Evolutionary conservation across 148 eudicot species (phyloP).

Genomic region (Rhododendron ovatum): DNA sequence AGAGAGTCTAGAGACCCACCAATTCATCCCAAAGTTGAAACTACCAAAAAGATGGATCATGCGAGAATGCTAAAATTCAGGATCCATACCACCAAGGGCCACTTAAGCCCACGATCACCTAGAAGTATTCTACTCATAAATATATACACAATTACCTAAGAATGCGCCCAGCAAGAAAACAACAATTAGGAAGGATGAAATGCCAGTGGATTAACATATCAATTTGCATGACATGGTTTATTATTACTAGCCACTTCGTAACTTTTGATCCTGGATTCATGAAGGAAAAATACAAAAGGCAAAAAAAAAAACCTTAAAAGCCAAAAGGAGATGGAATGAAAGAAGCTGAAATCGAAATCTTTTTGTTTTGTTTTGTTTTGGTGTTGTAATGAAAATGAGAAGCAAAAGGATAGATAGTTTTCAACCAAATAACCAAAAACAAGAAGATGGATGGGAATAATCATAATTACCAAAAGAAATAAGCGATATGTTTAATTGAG

Average conservation of each 20-base stretch:
- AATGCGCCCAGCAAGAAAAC: neutral
- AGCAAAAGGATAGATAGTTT: neutral
- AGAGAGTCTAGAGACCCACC: neutral
- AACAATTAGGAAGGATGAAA: neutral
- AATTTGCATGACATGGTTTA: neutral
- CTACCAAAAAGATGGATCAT: neutral
- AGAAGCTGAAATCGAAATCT: neutral
- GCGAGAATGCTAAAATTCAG: neutral
- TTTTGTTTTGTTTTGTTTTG: neutral
- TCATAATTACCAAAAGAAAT: neutral
- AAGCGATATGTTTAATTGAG: neutral
- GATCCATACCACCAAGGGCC: neutral
- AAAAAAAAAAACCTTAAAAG: neutral
- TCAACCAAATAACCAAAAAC: neutral
- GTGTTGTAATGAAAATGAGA: neutral
- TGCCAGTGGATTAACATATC: neutral
- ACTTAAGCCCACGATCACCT: too few species aligned
- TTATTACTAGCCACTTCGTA: neutral
- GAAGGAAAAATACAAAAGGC: neutral
- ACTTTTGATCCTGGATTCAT: neutral
- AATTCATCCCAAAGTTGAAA: neutral
- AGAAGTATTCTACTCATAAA: neutral
- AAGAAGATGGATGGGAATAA: too few species aligned
- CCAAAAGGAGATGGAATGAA: neutral
- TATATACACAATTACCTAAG: neutral